Evolutionary conservation across 2,329 filamentous ascomycete genomes (phyloP).

Genomic region (Ascochyta pisi): DNA sequence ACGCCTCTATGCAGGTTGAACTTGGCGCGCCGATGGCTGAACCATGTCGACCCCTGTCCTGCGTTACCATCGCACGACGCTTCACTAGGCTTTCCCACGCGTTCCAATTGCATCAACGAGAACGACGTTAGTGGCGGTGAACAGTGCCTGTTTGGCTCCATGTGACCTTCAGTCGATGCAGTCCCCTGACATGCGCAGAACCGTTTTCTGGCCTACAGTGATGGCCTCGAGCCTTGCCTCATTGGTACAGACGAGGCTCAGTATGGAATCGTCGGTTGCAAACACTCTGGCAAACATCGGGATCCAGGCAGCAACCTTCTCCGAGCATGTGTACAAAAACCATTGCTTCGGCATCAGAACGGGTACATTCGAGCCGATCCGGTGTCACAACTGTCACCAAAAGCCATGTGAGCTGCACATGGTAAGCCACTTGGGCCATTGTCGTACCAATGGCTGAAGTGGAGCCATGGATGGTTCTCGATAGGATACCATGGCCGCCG

Average conservation of each 20-base stretch:
- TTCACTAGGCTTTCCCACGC: slow-evolving; percentile 26
- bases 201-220: slow-evolving; percentile 7
- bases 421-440: slow-evolving; percentile 29
- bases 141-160: slow-evolving; percentile 26
- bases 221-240: slow-evolving; percentile 1
- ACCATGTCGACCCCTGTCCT: slow-evolving; percentile 24
- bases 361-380: slow-evolving; percentile 36
- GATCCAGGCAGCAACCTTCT: not conserved
- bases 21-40: slow-evolving; percentile 32
- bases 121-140: slow-evolving; percentile 31
- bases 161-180: slow-evolving; percentile 29
- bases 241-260: slow-evolving; percentile 4
- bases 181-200: slow-evolving; percentile 21
- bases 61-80: slow-evolving; percentile 34
- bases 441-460: slow-evolving; percentile 24
- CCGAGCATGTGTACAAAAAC: slow-evolving; percentile 15
- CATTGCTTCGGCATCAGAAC: slow-evolving; percentile 25
- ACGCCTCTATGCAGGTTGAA: slow-evolving; percentile 29
- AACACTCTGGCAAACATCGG: not conserved
- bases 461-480: slow-evolving; percentile 6
- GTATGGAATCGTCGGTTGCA: slow-evolving; percentile 2
- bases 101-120: slow-evolving; percentile 29
- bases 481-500: slow-evolving; percentile 2
- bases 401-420: slow-evolving; percentile 41
- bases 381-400: slow-evolving; percentile 43